Evolutionary conservation across 352 stramenopile genomes (phyloP), one percentile per base, ranked within the genome.

Genomic region (Albugo candida): DNA sequence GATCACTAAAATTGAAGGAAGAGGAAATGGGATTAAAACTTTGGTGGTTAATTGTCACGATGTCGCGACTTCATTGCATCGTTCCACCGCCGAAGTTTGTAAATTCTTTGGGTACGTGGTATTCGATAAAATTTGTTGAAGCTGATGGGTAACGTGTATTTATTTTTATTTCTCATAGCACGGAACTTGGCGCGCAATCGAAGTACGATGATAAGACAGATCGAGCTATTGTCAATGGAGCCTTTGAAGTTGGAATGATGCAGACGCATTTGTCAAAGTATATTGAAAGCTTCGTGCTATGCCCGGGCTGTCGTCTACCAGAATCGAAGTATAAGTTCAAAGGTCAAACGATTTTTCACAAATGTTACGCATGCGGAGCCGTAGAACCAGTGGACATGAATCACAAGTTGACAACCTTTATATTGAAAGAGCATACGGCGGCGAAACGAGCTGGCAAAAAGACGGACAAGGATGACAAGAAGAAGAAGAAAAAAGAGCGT

Each of bases 311-410:
- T 71, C 67, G 83, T 47, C 72, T 99, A 16, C 96, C 96, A 0
- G 96, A 99, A 71, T 98, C 94, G 11, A 92, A 97, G 52, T 98
- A 98, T 77, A 97, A 97, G 64, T 97, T 99, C 60, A 99, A 99
- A 75, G 82, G 81, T 39, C 71, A 86, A 60, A 67, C 85, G 37
- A 97, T 99, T 59, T 97, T 77, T 60, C 94, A 99, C 73, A 97
- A 97, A 59, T 99, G 96, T 67, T 85, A 93, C 52, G 95, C 94
- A 11, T 99, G 96, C 72, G 95, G 95, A 39, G 83, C 81, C 8
- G 95, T 97, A 19, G 88, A 97, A 53, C 83, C 89, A 37, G 86
- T 97, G 19, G 93, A 99, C 70, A 97, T 98, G 92, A 94, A 81
- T 54, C 93, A 99, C 70, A 98, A 98, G 70, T 76, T 99, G 54